Conservation (phyloP, 495 filamentous ascomycete species). For the Penicillium waksmanii region DNA sequence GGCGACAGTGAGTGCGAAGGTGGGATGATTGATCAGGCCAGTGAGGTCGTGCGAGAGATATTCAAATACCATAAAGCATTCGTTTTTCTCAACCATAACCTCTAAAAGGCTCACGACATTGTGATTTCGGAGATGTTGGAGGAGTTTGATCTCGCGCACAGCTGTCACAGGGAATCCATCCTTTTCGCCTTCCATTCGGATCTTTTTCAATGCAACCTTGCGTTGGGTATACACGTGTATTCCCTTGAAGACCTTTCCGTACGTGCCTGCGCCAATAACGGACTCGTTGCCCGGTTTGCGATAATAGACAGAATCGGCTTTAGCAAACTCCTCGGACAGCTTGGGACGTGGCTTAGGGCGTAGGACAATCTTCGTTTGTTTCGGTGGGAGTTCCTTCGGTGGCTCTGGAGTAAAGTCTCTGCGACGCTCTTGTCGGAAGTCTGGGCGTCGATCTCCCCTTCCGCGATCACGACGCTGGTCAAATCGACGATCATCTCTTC, state of each 20-base stretch:
- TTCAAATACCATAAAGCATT: conserved; percentile 99
- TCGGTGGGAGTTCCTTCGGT: conserved; percentile 44
- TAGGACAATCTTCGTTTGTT: conserved; percentile 70
- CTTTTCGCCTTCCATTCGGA: conserved; percentile 94
- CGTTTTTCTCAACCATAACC: conserved; percentile 98
- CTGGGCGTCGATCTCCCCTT: conserved; percentile 36
- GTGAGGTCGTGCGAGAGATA: conserved; percentile 95
- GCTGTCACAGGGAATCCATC: conserved; percentile 98
- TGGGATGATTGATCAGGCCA: conserved; percentile 88
- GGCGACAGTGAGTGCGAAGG: conserved; percentile 78
- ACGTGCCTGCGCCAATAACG: conserved; percentile 90
- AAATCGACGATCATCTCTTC: conserved; percentile 46
- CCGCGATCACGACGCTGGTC: conserved; percentile 43
- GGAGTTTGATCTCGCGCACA: conserved; percentile 92
- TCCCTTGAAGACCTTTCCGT: conserved; percentile 98
- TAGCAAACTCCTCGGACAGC: conserved; percentile 69
- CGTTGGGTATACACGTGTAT: conserved; percentile 91
- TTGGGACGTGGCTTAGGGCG: conserved; percentile 72
- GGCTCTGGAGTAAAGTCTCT: conserved; percentile 39
- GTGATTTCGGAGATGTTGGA: conserved; percentile 88
- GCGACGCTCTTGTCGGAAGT: conserved; percentile 46
- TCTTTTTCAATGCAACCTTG: conserved; percentile 89
- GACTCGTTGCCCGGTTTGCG: conserved; percentile 93
- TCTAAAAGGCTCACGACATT: conserved; percentile 84
- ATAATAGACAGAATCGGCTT: conserved; percentile 85